Base-by-base conservation (phyloP, 78 protist species). In the Dictyostelium citrinum region DNA sequence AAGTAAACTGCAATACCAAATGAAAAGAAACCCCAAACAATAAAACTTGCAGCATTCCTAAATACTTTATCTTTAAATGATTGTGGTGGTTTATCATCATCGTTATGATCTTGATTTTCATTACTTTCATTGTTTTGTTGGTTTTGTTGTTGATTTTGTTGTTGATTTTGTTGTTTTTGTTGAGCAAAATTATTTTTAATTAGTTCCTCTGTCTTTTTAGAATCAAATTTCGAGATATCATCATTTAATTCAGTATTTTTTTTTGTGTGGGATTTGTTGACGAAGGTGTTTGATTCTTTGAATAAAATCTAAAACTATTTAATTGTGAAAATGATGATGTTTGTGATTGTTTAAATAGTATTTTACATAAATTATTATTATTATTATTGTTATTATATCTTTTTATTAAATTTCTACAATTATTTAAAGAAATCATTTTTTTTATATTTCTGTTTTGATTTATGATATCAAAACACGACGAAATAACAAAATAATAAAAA, bases 1-100 rank as follows among this genome's bases (percentile, higher is more conserved):
- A 84, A 60, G 41, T 72, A 72, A 55, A 55, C 83, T 33, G 93
- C 71, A 29, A 77, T 17, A 49, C 93, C 93, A 24, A 88, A 58
- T 31, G 93, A 76, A 20, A 88, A 33, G 14, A 88, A 14, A 78
- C 93, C 93, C 46, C 67, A 88, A 16, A 78, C 93, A 14, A 76
- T 58, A 39, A 88, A 88, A 22, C 84, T 77, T 37, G 51, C 55
- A 9, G 37, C 45, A 67, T 78, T 78, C 68, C 93, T 88, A 6
- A n/a, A 35, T 10, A 88, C 4, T 27, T 55, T 88, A 20, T 41
- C 46, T 46, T 49, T 78, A 1, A 67, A 88, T 31, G 61, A 9
- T 8, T 77, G 9, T 77, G 16, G 20, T 77, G 41, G 16, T 77
- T 29, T n/a, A 46, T 46, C 49, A 77, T 46, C 49, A 77, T 46